Percentiles rank a stretch among this genome's conserved stretches.
Evolutionary conservation across 345 rosid species (phyloP).

Genomic region (Eucalyptus decipiens): DNA sequence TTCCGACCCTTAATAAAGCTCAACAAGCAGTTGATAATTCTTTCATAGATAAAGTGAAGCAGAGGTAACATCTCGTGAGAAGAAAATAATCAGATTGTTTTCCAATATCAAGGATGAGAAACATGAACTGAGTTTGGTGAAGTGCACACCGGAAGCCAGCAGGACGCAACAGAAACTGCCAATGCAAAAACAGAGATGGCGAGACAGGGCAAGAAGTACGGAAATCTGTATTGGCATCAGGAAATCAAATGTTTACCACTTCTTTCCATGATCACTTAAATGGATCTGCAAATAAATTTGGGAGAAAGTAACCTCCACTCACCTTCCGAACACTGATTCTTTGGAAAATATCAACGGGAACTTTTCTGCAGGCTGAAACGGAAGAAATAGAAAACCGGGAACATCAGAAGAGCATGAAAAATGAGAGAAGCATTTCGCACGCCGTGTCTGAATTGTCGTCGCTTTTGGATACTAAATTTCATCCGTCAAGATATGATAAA

Average conservation of each 20-base stretch:
- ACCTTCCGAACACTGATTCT: conserved; percentile 68
- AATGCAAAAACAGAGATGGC: conserved; percentile 49
- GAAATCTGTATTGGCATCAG: conserved; percentile 41
- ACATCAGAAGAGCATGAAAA: not conserved
- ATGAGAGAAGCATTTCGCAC: not conserved
- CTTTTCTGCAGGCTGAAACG: conserved; percentile 75
- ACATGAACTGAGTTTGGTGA: not conserved
- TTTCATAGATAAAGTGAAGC: not conserved
- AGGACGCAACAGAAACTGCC: conserved; percentile 27
- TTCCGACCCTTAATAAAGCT: not conserved
- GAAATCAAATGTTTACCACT: not conserved
- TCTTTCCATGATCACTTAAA: too few relatives aligned
- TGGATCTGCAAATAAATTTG: not conserved
- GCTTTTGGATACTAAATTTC: not conserved
- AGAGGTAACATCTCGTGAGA: not conserved
- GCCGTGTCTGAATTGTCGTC: not conserved
- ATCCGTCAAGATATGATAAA: not conserved
- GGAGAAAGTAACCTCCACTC: not conserved
- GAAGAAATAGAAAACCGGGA: conserved; percentile 1
- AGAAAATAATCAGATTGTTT: not conserved
- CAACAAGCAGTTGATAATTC: not conserved
- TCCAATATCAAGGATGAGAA: not conserved
- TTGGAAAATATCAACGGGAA: conserved; percentile 51
- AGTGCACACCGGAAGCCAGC: conserved; percentile 63
- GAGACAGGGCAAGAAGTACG: conserved; percentile 65